These are phyloP conservation scores for Teunomyces panamensis DNA, from an alignment of 805 yeast genomes.

Conservation along the genomic window DNA sequence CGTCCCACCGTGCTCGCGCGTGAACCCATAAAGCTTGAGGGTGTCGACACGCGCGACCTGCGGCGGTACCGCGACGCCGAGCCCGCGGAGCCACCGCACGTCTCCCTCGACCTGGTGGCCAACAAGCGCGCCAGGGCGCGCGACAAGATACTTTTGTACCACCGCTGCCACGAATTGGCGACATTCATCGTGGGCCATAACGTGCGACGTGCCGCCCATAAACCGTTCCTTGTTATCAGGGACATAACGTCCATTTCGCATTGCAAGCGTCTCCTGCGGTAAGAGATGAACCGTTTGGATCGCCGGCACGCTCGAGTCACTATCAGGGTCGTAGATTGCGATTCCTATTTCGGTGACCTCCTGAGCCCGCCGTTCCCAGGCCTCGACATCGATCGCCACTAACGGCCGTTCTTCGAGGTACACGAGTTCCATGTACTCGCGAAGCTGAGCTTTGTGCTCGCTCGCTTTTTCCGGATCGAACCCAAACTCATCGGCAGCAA, in stretches of 20 bases:
- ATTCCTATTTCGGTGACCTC: slow-evolving; percentile 25
- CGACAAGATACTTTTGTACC: slow-evolving; percentile 14
- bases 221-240: slow-evolving; percentile 20
- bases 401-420: slow-evolving; percentile 20
- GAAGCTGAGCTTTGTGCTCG: background rate
- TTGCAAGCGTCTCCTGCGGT: slow-evolving; percentile 14
- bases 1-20: slow-evolving; percentile 16
- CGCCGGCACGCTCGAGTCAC: slow-evolving; percentile 14
- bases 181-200: slow-evolving; percentile 11
- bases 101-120: slow-evolving; percentile 14
- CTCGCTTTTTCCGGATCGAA: slow-evolving; percentile 11
- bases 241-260: slow-evolving; percentile 17
- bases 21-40: slow-evolving; percentile 12
- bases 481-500: slow-evolving; percentile 15
- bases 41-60: slow-evolving; percentile 18
- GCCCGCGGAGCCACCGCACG: slow-evolving; percentile 14
- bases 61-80: slow-evolving; percentile 9
- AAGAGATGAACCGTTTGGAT: slow-evolving; percentile 19
- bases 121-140: slow-evolving; percentile 17
- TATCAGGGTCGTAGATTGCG: slow-evolving; percentile 22
- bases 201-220: slow-evolving; percentile 21
- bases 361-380: slow-evolving; percentile 15
- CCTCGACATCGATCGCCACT: slow-evolving; percentile 28
- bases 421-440: slow-evolving; percentile 16
- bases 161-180: slow-evolving; percentile 8